Conservation (phyloP, 2,329 filamentous ascomycete genomes). For the Tolypocladium ovalisporum region DNA sequence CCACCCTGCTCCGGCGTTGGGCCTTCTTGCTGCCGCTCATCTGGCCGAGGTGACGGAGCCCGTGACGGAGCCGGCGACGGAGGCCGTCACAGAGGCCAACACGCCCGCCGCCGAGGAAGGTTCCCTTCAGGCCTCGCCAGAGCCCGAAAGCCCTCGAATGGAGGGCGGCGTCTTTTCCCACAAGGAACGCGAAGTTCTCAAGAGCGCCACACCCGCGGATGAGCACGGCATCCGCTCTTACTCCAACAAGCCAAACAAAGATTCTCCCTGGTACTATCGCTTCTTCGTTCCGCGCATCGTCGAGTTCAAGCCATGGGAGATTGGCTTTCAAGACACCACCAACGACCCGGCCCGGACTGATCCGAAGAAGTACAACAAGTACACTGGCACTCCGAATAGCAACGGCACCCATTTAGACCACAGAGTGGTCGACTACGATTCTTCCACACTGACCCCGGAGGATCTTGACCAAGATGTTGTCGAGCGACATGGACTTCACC, state of each 20-base stretch:
- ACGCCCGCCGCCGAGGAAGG: constrained; percentile 24
- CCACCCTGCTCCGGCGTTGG: constrained; percentile 21
- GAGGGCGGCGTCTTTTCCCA: constrained; percentile 13
- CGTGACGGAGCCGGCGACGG: constrained; percentile 7
- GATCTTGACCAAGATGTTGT: constrained; percentile 42
- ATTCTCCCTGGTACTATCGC: constrained; percentile 39
- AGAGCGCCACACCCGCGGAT: constrained; percentile 35
- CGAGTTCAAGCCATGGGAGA: constrained; percentile 40
- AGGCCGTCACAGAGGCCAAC: constrained; percentile 13
- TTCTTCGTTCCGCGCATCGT: constrained; percentile 37
- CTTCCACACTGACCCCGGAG: constrained; percentile 32
- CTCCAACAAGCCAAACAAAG: constrained; percentile 25
- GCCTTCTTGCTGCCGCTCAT: constrained; percentile 26
- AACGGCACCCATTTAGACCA: constrained; percentile 44
- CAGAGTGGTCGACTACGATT: constrained; percentile 41
- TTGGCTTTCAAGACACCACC: constrained; percentile 47
- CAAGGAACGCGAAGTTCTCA: constrained; percentile 26
- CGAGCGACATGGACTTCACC: constrained; percentile 38
- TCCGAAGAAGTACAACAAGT: constrained; percentile 20
- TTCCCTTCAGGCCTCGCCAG: constrained; percentile 23
- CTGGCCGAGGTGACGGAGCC: constrained; percentile 15
- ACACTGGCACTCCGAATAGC: constrained; percentile 41
- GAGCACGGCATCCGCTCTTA: constrained; percentile 38
- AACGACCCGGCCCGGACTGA: constrained; percentile 30
- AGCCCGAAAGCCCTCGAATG: constrained; percentile 17